These are phyloP conservation scores for Ploettnerulaceae sp. DNA, from an alignment of 2,329 filamentous ascomycete genomes.

Conservation along the genomic window DNA sequence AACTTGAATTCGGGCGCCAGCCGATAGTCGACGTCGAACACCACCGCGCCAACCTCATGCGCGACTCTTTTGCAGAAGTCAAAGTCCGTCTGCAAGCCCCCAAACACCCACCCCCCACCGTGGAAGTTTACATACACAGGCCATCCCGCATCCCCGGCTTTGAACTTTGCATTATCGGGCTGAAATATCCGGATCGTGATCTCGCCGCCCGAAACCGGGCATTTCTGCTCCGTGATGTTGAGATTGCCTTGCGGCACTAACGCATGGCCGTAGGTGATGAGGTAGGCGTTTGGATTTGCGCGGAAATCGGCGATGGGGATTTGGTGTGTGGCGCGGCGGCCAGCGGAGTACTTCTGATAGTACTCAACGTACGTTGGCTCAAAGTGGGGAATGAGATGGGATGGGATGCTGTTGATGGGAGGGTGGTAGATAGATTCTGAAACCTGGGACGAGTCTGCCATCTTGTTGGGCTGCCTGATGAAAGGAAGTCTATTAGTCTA, in stretches of 20 bases:
- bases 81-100: constrained; percentile 36
- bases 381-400: constrained; percentile 35
- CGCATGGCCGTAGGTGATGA: constrained; percentile 36
- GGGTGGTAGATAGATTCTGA: constrained; percentile 30
- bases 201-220: constrained; percentile 37
- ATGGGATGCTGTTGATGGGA: constrained; percentile 40
- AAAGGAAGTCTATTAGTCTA: too few relatives aligned
- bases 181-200: constrained; percentile 40
- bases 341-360: constrained; percentile 40
- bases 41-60: constrained; percentile 37
- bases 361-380: constrained; percentile 39
- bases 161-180: constrained; percentile 26
- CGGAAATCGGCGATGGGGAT: constrained; percentile 33
- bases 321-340: constrained; percentile 40
- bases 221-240: constrained; percentile 38
- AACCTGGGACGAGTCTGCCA: constrained; percentile 4
- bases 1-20: constrained; percentile 44
- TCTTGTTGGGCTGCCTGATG: too few relatives aligned
- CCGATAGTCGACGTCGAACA: constrained; percentile 41
- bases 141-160: constrained; percentile 28
- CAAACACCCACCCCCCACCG: constrained; percentile 39
- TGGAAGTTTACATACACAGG: constrained; percentile 37
- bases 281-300: constrained; percentile 37
- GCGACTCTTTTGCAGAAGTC: constrained; percentile 40
- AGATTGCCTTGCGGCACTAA: constrained; percentile 34